These are phyloP conservation scores for Umbellularia californica DNA, from an alignment of 164 flowering plant species.

Conservation along the genomic window DNA sequence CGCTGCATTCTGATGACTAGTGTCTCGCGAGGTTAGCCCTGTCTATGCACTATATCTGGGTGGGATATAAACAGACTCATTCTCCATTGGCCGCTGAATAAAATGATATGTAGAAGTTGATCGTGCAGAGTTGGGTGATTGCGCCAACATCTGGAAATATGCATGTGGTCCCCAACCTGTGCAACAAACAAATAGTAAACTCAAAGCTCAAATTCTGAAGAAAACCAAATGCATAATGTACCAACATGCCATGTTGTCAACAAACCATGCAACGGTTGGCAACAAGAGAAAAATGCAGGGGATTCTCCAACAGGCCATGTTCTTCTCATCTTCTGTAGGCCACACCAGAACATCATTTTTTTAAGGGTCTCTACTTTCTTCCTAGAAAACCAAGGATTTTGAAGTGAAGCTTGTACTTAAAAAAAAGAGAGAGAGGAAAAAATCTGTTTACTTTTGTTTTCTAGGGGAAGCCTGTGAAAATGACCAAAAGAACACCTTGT, in stretches of 20 bases:
- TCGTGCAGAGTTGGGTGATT: conserved; percentile 17
- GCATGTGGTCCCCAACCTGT: conserved; percentile 52
- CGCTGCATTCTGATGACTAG: conserved; percentile 20
- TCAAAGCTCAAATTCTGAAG: background rate
- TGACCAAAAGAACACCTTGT: background rate
- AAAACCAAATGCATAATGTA: background rate
- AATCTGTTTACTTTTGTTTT: background rate
- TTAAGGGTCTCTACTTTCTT: background rate
- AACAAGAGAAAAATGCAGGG: background rate
- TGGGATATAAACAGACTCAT: conserved; percentile 7
- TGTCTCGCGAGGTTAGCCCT: background rate
- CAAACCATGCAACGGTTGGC: background rate
- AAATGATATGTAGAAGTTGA: conserved; percentile 12
- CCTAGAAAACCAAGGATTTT: too few relatives aligned
- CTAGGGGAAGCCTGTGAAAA: background rate
- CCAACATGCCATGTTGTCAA: background rate
- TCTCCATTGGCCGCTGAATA: conserved; percentile 17
- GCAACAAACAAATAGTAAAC: background rate
- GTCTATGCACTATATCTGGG: background rate
- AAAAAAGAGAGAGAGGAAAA: too few relatives aligned
- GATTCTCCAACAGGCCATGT: background rate
- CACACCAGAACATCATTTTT: background rate
- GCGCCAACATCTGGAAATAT: conserved; percentile 51
- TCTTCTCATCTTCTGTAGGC: background rate
- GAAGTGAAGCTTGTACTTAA: too few relatives aligned